phyloP scores from a whole-genome alignment of 140 eudicot genomes.

The Senecio squalidus region DNA sequence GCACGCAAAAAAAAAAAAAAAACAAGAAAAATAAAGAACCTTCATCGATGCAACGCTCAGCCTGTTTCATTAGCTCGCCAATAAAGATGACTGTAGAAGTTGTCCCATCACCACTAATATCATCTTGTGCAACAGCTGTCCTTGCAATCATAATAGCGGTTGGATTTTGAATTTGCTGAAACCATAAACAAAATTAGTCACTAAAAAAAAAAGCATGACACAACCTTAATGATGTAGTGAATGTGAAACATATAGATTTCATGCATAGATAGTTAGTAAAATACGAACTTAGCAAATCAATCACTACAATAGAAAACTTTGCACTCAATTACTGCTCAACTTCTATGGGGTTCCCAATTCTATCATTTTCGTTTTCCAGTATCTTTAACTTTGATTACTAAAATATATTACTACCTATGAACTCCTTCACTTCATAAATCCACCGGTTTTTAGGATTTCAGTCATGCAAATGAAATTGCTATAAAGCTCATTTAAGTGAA shows the following conservation, averaged over 20 bases:
- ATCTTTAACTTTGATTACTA: neutral
- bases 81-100: conserved; percentile 96
- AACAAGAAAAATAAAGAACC: conserved; percentile 34
- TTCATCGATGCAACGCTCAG: conserved; percentile 94
- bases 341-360: neutral
- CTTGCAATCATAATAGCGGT: conserved; percentile 99
- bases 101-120: conserved; percentile 95
- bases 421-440: neutral
- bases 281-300: neutral
- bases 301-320: neutral
- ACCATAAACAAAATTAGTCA: neutral
- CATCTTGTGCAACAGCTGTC: conserved; percentile 99
- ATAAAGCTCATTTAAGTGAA: neutral
- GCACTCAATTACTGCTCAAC: neutral
- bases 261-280: neutral
- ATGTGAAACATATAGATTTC: neutral
- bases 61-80: conserved; percentile 98
- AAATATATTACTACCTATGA: neutral
- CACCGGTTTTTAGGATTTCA: neutral
- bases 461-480: neutral
- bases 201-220: neutral
- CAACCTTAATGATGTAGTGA: neutral
- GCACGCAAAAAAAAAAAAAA: neutral
- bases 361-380: neutral
- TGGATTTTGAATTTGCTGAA: conserved; percentile 97